Evolutionary conservation across 495 filamentous ascomycete genomes (phyloP), one percentile per base, ranked within the genome.

Genomic region (Daldinia grandis): DNA sequence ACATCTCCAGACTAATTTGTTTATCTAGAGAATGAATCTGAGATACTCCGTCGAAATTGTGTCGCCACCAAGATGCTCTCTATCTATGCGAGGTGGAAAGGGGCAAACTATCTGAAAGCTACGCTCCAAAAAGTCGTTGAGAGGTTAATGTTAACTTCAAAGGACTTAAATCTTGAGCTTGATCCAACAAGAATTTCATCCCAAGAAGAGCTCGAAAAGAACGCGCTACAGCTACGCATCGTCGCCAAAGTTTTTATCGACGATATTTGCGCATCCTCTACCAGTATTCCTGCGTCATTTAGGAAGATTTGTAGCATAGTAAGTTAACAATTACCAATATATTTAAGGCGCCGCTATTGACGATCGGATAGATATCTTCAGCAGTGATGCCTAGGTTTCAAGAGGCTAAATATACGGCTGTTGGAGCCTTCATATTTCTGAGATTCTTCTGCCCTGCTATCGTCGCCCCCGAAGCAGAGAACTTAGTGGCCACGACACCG

Each of bases 391-490:
- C 79, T 9, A 80, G 86, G 30, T 90, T 90, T 61, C 86, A 84
- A 14, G 88, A 90, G 21, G 88, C 88, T n/a, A 91, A 89, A 75
- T 91, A 88, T 69, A 91, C 88, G 3, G 88, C 88, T 35, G 88
- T 91, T 37, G 88, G 88, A 1, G 87, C 88, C 1, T 91, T 91
- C 72, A 88, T 91, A 60, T 91, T 91, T 70, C 79, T 91, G 17
- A 84, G 88, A 14, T 91, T 90, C 80, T 91, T 91, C 71, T 90
- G 88, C 62, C 88, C 88, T 21, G 88, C 88, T 15, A 90, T 91
- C 64, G 88, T 91, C 9, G 86, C 88, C 3, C 88, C 88, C 0
- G 88, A 91, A 74, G 85, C 81, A 7, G 88, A 91, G 74, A 87
- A 87, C 4, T 80, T 91, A n/a, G 84, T 89, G 19, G 71, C 78